A percentile compares a stretch with the other conserved stretches of the same genome.
Conservation (phyloP, 371 early-diverging fungal genomes). For the Mortierella sp. region DNA sequence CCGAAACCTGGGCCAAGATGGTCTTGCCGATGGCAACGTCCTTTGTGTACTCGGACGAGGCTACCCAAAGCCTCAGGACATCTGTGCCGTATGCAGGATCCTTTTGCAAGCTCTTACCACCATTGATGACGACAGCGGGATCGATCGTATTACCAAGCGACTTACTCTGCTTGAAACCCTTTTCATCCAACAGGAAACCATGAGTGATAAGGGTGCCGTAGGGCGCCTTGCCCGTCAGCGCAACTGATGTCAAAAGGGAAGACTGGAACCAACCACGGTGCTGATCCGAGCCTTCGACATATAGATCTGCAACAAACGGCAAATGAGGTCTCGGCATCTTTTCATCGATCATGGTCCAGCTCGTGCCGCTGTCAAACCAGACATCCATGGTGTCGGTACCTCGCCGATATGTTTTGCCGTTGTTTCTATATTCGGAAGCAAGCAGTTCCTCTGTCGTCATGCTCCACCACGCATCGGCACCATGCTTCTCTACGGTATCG, state of each 20-base stretch:
- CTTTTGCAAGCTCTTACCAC: constrained; percentile 76
- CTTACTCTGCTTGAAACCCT: constrained; percentile 95
- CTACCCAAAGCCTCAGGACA: constrained; percentile 86
- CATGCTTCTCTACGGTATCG: constrained; percentile 66
- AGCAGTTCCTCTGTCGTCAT: constrained; percentile 76
- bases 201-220: constrained; percentile 90
- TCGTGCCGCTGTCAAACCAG: constrained; percentile 95
- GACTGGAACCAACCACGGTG: constrained; percentile 99
- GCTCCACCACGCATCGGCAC: constrained; percentile 86
- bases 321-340: constrained; percentile 48
- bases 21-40: constrained; percentile 83
- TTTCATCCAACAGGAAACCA: constrained; percentile 93
- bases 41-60: constrained; percentile 83
- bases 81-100: constrained; percentile 89
- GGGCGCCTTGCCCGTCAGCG: constrained; percentile 82
- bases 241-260: constrained; percentile 88
- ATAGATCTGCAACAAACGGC: constrained; percentile 83
- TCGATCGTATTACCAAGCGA: constrained; percentile 91
- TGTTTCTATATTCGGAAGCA: constrained; percentile 71
- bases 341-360: constrained; percentile 80
- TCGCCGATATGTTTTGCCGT: constrained; percentile 63
- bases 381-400: constrained; percentile 94
- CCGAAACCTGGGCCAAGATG: constrained; percentile 72
- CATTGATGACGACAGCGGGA: constrained; percentile 77
- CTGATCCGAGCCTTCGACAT: constrained; percentile 95